Evolutionary conservation across 106 monocot genomes (phyloP), one percentile per base, ranked within the genome.

Genomic region (Xerophyta viscosa): DNA sequence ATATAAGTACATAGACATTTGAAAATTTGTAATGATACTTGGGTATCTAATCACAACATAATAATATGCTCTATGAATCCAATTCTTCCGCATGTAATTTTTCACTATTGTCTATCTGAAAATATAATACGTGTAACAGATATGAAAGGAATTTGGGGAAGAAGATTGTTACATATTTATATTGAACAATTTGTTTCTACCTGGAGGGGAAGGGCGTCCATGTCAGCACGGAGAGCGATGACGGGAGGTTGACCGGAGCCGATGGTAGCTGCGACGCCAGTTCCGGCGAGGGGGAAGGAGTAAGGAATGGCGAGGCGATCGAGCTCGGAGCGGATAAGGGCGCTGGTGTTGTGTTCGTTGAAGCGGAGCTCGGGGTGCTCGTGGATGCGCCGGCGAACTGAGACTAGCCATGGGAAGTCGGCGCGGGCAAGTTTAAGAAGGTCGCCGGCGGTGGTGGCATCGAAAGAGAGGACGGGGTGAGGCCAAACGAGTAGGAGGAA

Each of bases 151-250:
- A 46, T n/a, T 3, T 4, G 27, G 3, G 27, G 13, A 4, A 54
- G 53, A 31, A 31, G 33, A 33, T 33, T 33, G 11, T n/a, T 6
- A 33, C 11, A 11, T 6, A 33, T 33, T 11, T 6, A 33, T 6
- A 5, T 33, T 33, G 5, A 11, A 6, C 33, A 33, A 33, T 33
- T 11, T 33, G 5, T 23, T 25, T 20, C 39, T 20, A 82, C 86
- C 67, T 87, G 86, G 7, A 92, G 22, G 15, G 92, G 81, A 18
- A 92, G 82, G 12, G 86, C 86, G 47, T 92, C 92, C 82, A 92
- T 92, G 71, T 92, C 91, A 15, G 91, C 91, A 13, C 91, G 82
- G 28, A 92, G 79, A 20, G 91, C 86, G 31, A 92, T 61, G 58
- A 86, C 20, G 1, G 91, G 91, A 26, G 72, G 67, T 3, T 6